phyloP scores from a whole-genome alignment of 164 flowering plant species.

The Malania oleifera region DNA sequence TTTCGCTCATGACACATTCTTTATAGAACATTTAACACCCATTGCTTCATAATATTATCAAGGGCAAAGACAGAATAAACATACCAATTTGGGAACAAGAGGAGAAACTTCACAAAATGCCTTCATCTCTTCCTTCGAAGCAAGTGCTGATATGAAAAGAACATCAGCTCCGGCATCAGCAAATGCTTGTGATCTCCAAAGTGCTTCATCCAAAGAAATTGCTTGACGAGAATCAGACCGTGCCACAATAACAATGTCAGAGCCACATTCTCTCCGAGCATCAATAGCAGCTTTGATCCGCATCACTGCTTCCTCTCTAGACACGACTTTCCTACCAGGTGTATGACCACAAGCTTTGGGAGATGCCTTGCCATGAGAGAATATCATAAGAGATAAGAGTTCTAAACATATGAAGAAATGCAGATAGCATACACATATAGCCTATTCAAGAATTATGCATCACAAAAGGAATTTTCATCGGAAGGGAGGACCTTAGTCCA shows the following conservation, averaged over 20 bases:
- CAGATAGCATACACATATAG: neutral
- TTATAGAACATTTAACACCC: neutral
- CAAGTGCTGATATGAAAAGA: slow-evolving; percentile 89
- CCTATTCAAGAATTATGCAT: neutral
- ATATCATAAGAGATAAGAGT: slow-evolving; percentile 11
- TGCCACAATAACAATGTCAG: slow-evolving; percentile 89
- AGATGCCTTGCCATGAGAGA: slow-evolving; percentile 46
- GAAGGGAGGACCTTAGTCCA: too few relatives aligned
- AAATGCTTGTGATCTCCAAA: slow-evolving; percentile 78
- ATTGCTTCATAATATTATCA: neutral
- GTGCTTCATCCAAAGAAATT: slow-evolving; percentile 74
- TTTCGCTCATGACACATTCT: neutral
- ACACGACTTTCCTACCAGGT: slow-evolving; percentile 81
- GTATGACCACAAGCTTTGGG: slow-evolving; percentile 99
- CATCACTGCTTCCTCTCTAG: slow-evolving; percentile 93
- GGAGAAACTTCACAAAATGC: slow-evolving; percentile 71
- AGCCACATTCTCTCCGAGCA: slow-evolving; percentile 80
- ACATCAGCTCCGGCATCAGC: slow-evolving; percentile 97
- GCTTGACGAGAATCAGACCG: slow-evolving; percentile 95
- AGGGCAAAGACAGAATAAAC: neutral
- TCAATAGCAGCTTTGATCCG: slow-evolving; percentile 88
- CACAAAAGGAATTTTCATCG: neutral
- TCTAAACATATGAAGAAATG: slow-evolving; percentile 2
- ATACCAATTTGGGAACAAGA: slow-evolving; percentile 82
- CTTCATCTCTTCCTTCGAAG: slow-evolving; percentile 90